Evolutionary conservation across 352 stramenopile genomes (phyloP), one percentile per base, ranked within the genome.

Genomic region (Plasmopara viticola): DNA sequence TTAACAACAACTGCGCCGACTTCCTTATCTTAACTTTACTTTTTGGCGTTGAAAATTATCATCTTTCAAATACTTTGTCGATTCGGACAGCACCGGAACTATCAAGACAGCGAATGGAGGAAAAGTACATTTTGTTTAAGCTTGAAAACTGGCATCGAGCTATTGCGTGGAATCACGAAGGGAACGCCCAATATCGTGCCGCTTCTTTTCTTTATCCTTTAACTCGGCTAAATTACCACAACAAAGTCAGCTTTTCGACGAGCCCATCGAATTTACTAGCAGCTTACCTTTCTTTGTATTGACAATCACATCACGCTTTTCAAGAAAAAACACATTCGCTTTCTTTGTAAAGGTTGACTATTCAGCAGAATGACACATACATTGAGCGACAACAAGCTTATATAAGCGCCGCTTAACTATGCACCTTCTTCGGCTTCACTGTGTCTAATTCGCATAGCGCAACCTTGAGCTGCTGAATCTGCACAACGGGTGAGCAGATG

Each of bases 381-480:
- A 44, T 44, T 7, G 14, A 51, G 2, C 30, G 33, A 30, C 10
- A 18, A 20, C 7, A n/a, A 34, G 28, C 31, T 42, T 42, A 9
- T 18, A 18, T 6, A 17, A 40, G 14, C 18, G 0, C 15, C 51
- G 20, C 9, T 34, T 44, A 4, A 30, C 30, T 42, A 15, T 53
- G 2, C 44, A 90, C 80, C 66, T 82, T 87, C 34, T 84, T 86
- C 9, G 80, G 67, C 38, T 80, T 78, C 43, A 87, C 67, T 13
- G 67, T 72, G 55, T 89, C 74, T 17, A 93, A 51, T 50, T 93
- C 80, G 9, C 59, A 65, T 60, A 93, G 68, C 34, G 80, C 78
- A 8, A 93, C 80, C 42, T 89, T 73, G 8, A 91, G 61, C 51
- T 88, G 65, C 33, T 82, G 80, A 58, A 91, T 91, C 83, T 93